Base-by-base conservation (phyloP, 225 moss, liverwort and hornwort species). In the Ulota crispa region DNA sequence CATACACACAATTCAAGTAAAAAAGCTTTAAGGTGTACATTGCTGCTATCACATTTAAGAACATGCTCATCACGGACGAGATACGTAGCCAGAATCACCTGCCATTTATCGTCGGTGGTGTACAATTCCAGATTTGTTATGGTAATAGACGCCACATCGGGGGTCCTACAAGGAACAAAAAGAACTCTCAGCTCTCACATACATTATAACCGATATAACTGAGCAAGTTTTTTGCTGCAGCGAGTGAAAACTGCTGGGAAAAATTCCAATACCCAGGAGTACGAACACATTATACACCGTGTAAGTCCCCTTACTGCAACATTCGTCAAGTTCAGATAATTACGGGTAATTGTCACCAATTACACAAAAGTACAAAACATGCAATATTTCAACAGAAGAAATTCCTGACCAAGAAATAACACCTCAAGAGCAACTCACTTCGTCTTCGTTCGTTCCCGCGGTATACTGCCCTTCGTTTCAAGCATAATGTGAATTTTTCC, bases 101-200 rank as follows among this genome's bases (percentile, higher is more conserved):
- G 89, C 91, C 89, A 98, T 64, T 91, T 83, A 66, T 98, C 97
- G 84, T 98, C 88, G 42, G 97, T 98, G 57, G 97, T 91, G 87
- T 71, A 89, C 42, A 98, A 83, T 80, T 95, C 87, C 80, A 98
- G 72, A 56, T 93, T 93, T 74, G 82, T 88, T 79, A 98, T 93
- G 28, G 88, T 95, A 54, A 98, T 90, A 61, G 93, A 98, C 65
- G 93, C 97, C 77, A 94, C 78, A 62, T 94, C 94, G n/a, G 93
- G 94, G 69, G 89, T 91, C 88, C 97, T 95, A 85, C 79, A 87
- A 76, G 61, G 61, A 64, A 64, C 68, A 88, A 76, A 75, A 28
- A 52, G 55, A 73, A 53, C 76, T 62, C 73, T 70, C 68, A 88
- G 24, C 21, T 75, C 56, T 60, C 30, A 57, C 42, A 77, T 72